Conservation (phyloP, 169 alveolate genomes). For the Perkinsus chesapeaki region DNA sequence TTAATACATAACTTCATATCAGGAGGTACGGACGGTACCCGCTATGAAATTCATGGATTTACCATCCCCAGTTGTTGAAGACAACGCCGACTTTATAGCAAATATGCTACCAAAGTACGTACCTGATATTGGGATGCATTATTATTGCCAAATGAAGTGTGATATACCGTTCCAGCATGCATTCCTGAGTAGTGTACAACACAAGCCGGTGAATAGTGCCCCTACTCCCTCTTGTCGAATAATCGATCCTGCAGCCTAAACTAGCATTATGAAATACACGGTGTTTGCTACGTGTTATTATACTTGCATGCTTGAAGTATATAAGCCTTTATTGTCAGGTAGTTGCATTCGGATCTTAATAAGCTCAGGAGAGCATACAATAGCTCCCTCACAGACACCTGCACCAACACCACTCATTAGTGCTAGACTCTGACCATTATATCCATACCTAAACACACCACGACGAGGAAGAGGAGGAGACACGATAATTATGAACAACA, state of each 20-base stretch:
- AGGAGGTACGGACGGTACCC: background rate
- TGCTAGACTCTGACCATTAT: background rate
- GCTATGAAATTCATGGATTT: background rate
- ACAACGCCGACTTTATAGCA: background rate
- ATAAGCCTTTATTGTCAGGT: background rate
- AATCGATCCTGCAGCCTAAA: background rate
- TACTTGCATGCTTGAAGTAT: background rate
- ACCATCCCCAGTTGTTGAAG: background rate
- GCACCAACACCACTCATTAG: background rate
- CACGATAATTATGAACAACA: background rate
- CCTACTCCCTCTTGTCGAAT: background rate
- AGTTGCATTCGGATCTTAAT: background rate
- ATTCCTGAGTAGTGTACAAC: background rate
- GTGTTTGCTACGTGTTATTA: too few species aligned
- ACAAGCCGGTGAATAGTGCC: background rate
- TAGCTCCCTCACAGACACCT: background rate
- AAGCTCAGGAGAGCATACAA: background rate
- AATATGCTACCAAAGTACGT: background rate
- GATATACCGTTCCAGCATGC: background rate
- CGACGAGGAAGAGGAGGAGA: background rate
- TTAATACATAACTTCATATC: too few species aligned
- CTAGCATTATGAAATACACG: too few species aligned
- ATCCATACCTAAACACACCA: background rate
- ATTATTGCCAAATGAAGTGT: background rate
- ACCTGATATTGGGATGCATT: background rate